Percentiles rank a stretch among this genome's conserved stretches.
phyloP scores from a whole-genome alignment of 2,329 filamentous ascomycete species.

The Scorias spongiosa region DNA sequence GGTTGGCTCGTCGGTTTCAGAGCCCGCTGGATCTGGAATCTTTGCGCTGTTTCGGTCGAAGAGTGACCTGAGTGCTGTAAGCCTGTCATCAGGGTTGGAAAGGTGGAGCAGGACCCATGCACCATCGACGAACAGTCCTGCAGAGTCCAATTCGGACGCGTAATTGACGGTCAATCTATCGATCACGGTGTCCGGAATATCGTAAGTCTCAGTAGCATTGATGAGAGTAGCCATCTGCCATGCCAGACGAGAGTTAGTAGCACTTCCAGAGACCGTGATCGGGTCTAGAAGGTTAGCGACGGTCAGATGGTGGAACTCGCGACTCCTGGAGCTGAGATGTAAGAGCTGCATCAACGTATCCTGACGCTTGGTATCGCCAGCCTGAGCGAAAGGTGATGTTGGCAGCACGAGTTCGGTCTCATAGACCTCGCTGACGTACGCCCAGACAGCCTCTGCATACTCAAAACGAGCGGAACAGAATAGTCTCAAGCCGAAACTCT shows the following conservation, averaged over 20 bases:
- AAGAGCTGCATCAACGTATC: slow-evolving; percentile 80
- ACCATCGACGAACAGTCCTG: slow-evolving; percentile 12
- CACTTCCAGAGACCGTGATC: slow-evolving; percentile 59
- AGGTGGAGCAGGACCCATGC: slow-evolving; percentile 20
- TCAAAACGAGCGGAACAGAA: slow-evolving; percentile 67
- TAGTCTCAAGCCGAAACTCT: slow-evolving; percentile 76
- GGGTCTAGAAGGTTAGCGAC: slow-evolving; percentile 61
- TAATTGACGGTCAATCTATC: slow-evolving; percentile 46
- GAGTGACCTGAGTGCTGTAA: slow-evolving; percentile 31
- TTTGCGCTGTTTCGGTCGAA: slow-evolving; percentile 57
- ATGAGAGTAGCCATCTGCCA: slow-evolving; percentile 67
- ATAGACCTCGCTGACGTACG: slow-evolving; percentile 58
- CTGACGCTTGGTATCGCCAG: slow-evolving; percentile 36
- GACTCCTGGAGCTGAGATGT: slow-evolving; percentile 39
- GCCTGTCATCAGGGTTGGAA: slow-evolving; percentile 9
- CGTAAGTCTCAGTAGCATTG: slow-evolving; percentile 15
- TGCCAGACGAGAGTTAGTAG: slow-evolving; percentile 57
- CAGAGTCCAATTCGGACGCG: slow-evolving; percentile 18
- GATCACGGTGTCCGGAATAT: slow-evolving; percentile 32
- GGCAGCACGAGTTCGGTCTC: slow-evolving; percentile 56
- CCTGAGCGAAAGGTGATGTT: slow-evolving; percentile 29
- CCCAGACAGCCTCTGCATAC: slow-evolving; percentile 55
- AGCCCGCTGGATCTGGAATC: slow-evolving; percentile 32
- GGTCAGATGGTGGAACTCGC: slow-evolving; percentile 19
- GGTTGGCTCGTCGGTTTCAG: slow-evolving; percentile 9